Conservation (phyloP, 305 asterid species). For the Euphrasia arctica region DNA sequence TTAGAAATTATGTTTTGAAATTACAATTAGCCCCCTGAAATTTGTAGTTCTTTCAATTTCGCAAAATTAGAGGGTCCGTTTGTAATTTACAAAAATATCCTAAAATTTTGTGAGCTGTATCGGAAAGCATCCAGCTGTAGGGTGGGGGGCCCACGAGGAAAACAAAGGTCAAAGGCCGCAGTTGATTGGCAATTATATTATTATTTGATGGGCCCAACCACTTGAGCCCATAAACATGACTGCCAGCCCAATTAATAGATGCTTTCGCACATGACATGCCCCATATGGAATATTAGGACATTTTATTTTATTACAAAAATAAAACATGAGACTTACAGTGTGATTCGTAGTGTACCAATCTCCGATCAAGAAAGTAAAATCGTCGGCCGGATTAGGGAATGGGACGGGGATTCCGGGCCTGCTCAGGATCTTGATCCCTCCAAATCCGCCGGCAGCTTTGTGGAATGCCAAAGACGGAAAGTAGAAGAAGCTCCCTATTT, state of each 20-base stretch:
- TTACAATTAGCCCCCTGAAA: neutral
- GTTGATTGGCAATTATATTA: neutral
- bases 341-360: slow-evolving; percentile 83
- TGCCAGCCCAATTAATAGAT: neutral
- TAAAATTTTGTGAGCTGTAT: too few species aligned
- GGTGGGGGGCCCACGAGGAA: too few species aligned
- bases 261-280: neutral
- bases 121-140: too few species aligned
- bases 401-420: slow-evolving; percentile 78
- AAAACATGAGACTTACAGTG: slow-evolving; percentile 44
- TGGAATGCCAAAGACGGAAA: slow-evolving; percentile 84
- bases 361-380: slow-evolving; percentile 52
- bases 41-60: neutral
- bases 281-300: neutral
- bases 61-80: neutral
- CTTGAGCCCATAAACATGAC: slow-evolving; percentile 24
- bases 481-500: slow-evolving; percentile 82
- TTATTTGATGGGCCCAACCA: neutral
- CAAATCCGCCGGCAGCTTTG: slow-evolving; percentile 90
- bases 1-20: neutral
- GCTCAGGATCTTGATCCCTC: slow-evolving; percentile 68
- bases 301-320: neutral
- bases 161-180: too few species aligned
- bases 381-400: slow-evolving; percentile 63
- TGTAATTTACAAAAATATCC: too few species aligned